Base-by-base conservation (phyloP, 2,329 filamentous ascomycete genomes). In the Lecanicillium sp. region DNA sequence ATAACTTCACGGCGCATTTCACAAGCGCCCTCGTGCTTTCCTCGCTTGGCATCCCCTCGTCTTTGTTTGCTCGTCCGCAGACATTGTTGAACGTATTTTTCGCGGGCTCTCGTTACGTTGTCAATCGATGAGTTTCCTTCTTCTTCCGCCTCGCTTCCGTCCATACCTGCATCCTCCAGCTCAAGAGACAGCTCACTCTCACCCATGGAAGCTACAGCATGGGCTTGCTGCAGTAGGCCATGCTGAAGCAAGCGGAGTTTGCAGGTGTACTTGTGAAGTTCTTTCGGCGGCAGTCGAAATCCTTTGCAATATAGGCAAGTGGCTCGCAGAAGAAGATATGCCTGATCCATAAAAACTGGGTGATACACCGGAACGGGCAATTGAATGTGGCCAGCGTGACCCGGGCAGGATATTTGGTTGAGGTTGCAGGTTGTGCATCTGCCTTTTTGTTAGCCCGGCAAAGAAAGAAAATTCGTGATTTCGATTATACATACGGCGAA, bases 361-460 rank as follows among this genome's bases (percentile, higher is more conserved):
- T 98, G 90, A 59, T 97, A 98, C 37, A 96, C 86, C 33, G 86
- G 87, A 11, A 89, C 83, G 12, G 92, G 89, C 11, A 98, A 79
- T 52, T 96, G 87, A 59, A 98, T 94, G 57, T 98, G 92, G 38
- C 92, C 94, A 43, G 84, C 77, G 66, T 98, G 94, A 41, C 94
- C 94, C 6, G 90, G 87, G 59, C 94, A 98, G 51, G 77, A 77
- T 55, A 80, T 75, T 45, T 81, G 81, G 54, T 81, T 84, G 49
- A 94, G 74, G 50, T 90, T 87, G 66, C 92, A 98, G 60, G 92
- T 98, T 52, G 87, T 75, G 66, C 92, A 98, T 56, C 87, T 94
- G 43, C 22, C n/a, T 13, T 33, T 32, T 13, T 1, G 22, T 46
- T 36, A 44, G 44, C 22, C 6, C 6, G 22, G 6, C 22, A 25